Percentiles rank a stretch among this genome's conserved stretches.
Conservation (phyloP, 2,329 filamentous ascomycete species). For the Arthrobotrys sphaeroides region DNA sequence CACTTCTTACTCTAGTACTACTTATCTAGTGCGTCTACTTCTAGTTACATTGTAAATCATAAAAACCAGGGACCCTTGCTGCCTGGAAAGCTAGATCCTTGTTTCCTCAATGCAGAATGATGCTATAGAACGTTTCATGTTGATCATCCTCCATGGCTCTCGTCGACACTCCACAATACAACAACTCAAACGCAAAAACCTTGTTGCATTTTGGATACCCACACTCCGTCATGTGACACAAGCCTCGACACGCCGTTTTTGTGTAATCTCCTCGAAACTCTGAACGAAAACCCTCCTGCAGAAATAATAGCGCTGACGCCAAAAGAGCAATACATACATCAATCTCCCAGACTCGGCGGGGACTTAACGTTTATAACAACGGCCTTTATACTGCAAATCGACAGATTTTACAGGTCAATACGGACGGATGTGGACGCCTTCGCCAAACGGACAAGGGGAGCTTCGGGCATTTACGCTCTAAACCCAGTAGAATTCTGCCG, state of each 20-base stretch:
- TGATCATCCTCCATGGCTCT: not conserved
- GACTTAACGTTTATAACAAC: slow-evolving; percentile 4
- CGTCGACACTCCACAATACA: not conserved
- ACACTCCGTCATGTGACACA: slow-evolving; percentile 6
- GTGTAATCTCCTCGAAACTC: not conserved
- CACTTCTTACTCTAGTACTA: no score
- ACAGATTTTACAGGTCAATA: not conserved
- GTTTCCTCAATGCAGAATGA: not conserved
- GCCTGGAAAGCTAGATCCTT: no score
- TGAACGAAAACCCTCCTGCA: not conserved
- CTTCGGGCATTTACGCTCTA: slow-evolving; percentile 30
- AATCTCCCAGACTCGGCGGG: not conserved
- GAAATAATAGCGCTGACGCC: not conserved
- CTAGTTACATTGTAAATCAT: no score
- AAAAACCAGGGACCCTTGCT: no score
- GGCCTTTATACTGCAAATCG: not conserved
- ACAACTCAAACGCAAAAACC: not conserved
- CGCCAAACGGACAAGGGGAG: slow-evolving; percentile 28
- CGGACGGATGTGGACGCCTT: slow-evolving; percentile 34
- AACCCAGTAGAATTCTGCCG: slow-evolving; percentile 17
- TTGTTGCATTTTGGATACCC: slow-evolving; percentile 7
- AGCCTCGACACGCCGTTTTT: not conserved
- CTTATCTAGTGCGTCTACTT: no score
- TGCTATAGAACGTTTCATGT: not conserved
- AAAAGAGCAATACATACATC: slow-evolving; percentile 4